A percentile compares a stretch with the other conserved stretches of the same genome.
Evolutionary conservation across 129 eudicot species (phyloP).

Genomic region (Scalesia atractyloides): DNA sequence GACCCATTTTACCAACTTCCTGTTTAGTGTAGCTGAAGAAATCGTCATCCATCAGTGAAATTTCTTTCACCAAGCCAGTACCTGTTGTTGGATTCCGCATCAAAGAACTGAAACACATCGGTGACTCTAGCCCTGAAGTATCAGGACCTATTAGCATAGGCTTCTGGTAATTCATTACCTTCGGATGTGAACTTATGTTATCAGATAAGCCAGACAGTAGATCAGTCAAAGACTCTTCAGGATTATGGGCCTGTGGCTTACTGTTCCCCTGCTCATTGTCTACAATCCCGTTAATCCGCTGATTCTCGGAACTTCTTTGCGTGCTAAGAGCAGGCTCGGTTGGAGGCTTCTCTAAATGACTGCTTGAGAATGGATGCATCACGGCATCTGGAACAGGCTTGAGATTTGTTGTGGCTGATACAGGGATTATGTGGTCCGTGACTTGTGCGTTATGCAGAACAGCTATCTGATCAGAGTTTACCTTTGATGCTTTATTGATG

Average conservation of each 20-base stretch:
- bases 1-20: conserved; percentile 21
- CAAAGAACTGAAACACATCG: conserved; percentile 21
- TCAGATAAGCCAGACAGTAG: conserved; percentile 38
- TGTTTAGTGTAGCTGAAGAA: conserved; percentile 35
- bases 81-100: conserved; percentile 35
- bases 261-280: conserved; percentile 22
- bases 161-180: conserved; percentile 27
- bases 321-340: conserved; percentile 25
- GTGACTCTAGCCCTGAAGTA: conserved; percentile 22
- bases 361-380: conserved; percentile 14
- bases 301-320: conserved; percentile 9
- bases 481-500: conserved; percentile 15
- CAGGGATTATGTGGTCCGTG: conserved; percentile 10
- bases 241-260: conserved; percentile 32
- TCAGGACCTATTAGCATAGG: conserved; percentile 24
- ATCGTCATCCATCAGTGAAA: conserved; percentile 54
- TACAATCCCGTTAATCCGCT: conserved; percentile 16
- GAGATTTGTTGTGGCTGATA: not conserved
- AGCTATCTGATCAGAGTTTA: conserved; percentile 7
- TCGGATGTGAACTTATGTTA: conserved; percentile 37
- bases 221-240: conserved; percentile 37
- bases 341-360: conserved; percentile 16
- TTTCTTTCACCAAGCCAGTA: conserved; percentile 41
- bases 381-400: conserved; percentile 12
- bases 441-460: conserved; percentile 22